Base-by-base conservation (phyloP, 805 yeast species). In the Schwanniomyces occidentalis region DNA sequence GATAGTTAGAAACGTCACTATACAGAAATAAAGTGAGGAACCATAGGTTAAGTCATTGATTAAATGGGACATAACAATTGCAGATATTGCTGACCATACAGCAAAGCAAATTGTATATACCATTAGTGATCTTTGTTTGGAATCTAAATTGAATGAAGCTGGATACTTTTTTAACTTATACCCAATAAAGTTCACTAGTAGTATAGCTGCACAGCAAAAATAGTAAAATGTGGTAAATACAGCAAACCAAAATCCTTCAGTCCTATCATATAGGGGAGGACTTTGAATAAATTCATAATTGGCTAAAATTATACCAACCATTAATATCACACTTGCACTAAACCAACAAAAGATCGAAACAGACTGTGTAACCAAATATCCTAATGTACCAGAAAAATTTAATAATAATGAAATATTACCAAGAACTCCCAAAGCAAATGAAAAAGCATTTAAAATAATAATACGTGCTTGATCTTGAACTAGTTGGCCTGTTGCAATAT, bases 201-300 rank as follows among this genome's bases (percentile, higher is more conserved):
- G 63, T 10, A 80, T 54, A 1, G 67, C 13, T 3, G 80, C 69
- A 45, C 90, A 82, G 5, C 63, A 29, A 40, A 76, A 72, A 55
- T 89, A 87, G 16, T 85, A 58, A 1, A 70, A 61, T 4, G 78
- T 70, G 0, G 95, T 85, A 40, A 82, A 60, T 0, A 76, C 75
- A 0, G 88, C 95, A 56, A 72, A 82, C 89, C 90, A 88, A 53
- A 75, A 88, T 2, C 95, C 95, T 44, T 77, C 82, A 0, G 86
- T 64, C 22, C 50, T 34, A 2, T 15, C 14, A 37, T 41, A 46
- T 6, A 19, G 30, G 8, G 49, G 32, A 37, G 45, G 37, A 2
- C 28, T 22, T 14, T 46, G 50, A 27, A 38, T 35, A 24, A 49
- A 48, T 3, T 37, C 35, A n/a, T 39, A 40, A 29, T 65, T 53